phyloP scores from a whole-genome alignment of 78 protist species.

The Dictyostelium citrinum region DNA sequence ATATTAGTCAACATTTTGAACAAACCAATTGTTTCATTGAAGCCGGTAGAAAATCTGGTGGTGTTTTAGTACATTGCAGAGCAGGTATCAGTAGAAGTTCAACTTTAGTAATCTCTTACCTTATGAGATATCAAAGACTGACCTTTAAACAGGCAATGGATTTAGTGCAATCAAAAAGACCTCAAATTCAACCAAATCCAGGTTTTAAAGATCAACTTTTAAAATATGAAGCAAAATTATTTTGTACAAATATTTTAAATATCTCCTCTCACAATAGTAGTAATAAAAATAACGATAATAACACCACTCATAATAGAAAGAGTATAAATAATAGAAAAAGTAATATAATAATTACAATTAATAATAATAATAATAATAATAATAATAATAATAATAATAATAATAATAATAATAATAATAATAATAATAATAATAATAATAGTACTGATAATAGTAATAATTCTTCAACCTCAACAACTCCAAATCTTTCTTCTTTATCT shows the following conservation, averaged over 20 bases:
- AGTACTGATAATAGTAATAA: background rate
- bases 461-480: background rate
- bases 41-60: conserved; percentile 67
- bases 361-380: background rate
- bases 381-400: background rate
- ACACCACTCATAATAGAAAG: background rate
- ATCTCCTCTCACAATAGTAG: background rate
- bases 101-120: conserved; percentile 63
- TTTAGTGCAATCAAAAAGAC: conserved; percentile 35
- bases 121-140: conserved; percentile 40
- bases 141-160: conserved; percentile 36
- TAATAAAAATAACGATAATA: background rate
- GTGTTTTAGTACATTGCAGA: conserved; percentile 78
- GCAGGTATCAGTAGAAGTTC: conserved; percentile 78
- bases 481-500: background rate
- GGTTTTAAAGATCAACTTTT: conserved; percentile 72
- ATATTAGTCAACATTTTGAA: conserved; percentile 68
- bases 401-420: background rate
- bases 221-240: conserved; percentile 59
- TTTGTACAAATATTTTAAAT: background rate
- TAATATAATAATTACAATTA: background rate
- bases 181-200: conserved; percentile 68
- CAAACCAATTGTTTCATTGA: conserved; percentile 71
- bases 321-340: background rate
- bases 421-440: background rate